A percentile compares a stretch with the other conserved stretches of the same genome.
Conservation (phyloP, 257 asterid species). For the Haberlea rhodopensis region DNA sequence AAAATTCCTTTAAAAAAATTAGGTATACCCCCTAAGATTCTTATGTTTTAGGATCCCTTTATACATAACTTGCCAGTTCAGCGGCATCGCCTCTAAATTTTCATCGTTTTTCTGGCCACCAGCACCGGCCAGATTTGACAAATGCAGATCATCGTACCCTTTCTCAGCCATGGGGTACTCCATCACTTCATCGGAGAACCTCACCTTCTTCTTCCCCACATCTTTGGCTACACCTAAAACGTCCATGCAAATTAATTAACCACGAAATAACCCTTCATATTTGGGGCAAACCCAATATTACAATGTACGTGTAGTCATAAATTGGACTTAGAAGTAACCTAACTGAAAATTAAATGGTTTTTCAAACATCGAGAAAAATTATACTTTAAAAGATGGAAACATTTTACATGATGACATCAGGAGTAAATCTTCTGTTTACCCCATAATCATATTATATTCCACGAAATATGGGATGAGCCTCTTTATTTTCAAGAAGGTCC, state of each 20-base stretch:
- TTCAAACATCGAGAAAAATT: no score
- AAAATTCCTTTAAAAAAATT: neutral
- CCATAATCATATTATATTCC: no score
- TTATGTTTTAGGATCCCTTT: constrained; percentile 58
- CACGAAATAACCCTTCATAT: neutral
- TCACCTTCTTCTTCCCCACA: constrained; percentile 55
- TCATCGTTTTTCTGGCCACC: constrained; percentile 27
- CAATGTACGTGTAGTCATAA: no score
- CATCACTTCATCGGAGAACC: constrained; percentile 39
- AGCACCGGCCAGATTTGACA: neutral
- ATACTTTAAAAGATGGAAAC: no score
- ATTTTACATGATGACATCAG: no score
- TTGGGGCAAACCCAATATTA: neutral
- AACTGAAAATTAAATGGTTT: no score
- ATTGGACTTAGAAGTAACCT: no score
- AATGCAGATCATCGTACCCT: constrained; percentile 9
- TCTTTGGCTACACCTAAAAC: constrained; percentile 32
- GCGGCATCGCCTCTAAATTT: constrained; percentile 54
- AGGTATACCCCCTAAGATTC: constrained; percentile 36
- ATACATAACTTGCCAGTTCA: constrained; percentile 71
- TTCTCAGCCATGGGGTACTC: constrained; percentile 11
- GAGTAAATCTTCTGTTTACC: no score
- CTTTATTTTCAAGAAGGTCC: no score
- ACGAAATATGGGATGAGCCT: no score
- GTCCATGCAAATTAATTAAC: neutral